Percentiles rank a stretch among this genome's conserved stretches.
Evolutionary conservation across 179 eudicot genomes (phyloP).

Genomic region (Beta lomatogona): DNA sequence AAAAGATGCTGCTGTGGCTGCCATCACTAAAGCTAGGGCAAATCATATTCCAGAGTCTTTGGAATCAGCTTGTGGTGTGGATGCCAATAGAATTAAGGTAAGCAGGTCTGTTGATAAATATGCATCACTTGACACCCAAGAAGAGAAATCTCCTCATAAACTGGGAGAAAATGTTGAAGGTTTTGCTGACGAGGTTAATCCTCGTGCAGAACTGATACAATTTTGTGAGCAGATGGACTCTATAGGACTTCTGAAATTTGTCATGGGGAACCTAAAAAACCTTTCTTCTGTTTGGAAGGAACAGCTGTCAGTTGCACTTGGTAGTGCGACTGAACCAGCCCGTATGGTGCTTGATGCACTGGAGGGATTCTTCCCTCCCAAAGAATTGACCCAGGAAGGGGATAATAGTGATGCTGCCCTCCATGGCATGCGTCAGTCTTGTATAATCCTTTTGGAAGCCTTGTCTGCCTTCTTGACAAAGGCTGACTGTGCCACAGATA

Average conservation of each 20-base stretch:
- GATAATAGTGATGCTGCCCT: slow-evolving; percentile 44
- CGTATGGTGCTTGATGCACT: slow-evolving; percentile 61
- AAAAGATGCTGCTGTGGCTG: slow-evolving; percentile 66
- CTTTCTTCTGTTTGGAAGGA: slow-evolving; percentile 41
- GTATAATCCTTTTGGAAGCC: slow-evolving; percentile 60
- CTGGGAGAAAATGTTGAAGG: slow-evolving; percentile 46
- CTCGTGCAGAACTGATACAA: slow-evolving; percentile 54
- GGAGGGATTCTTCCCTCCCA: slow-evolving; percentile 59
- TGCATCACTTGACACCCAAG: slow-evolving; percentile 40
- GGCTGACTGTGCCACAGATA: slow-evolving; percentile 45
- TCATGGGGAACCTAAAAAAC: slow-evolving; percentile 48
- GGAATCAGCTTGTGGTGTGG: neutral
- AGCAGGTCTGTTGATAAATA: slow-evolving; percentile 47
- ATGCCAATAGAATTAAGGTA: slow-evolving; percentile 49
- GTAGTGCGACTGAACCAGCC: slow-evolving; percentile 60
- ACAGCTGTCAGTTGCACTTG: slow-evolving; percentile 47
- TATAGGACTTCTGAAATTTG: slow-evolving; percentile 57
- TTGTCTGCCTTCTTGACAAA: slow-evolving; percentile 57
- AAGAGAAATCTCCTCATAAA: slow-evolving; percentile 40
- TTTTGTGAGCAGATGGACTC: slow-evolving; percentile 73
- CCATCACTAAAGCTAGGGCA: slow-evolving; percentile 49
- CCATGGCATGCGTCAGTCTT: slow-evolving; percentile 47
- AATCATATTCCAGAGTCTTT: slow-evolving; percentile 29
- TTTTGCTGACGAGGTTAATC: slow-evolving; percentile 45
- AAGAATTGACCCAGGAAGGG: slow-evolving; percentile 37